Conservation (phyloP, 441 rosid genomes). For the Omphalea diandra region DNA sequence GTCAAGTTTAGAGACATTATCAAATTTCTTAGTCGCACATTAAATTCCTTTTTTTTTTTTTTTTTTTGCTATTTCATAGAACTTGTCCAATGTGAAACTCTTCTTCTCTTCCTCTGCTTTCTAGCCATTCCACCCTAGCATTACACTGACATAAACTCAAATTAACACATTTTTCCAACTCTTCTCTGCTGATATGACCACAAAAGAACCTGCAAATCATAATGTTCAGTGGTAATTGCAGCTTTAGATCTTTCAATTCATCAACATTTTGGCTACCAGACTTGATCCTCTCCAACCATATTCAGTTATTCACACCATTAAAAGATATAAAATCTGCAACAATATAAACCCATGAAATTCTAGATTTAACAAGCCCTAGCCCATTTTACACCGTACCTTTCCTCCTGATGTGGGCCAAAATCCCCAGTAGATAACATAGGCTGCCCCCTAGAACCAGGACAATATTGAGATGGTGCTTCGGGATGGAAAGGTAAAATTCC, state of each 20-base stretch:
- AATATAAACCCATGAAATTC: neutral
- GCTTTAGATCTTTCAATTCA: slow-evolving; percentile 6
- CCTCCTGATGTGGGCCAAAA: slow-evolving; percentile 38
- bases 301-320: neutral
- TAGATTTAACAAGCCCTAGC: neutral
- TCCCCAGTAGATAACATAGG: slow-evolving; percentile 34
- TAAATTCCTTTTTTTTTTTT: too few species aligned
- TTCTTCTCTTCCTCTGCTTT: neutral
- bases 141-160: neutral
- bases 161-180: neutral
- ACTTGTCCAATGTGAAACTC: neutral
- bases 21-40: neutral
- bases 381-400: slow-evolving; percentile 41
- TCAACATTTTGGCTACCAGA: slow-evolving; percentile 9
- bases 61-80: neutral
- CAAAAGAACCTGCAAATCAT: neutral
- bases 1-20: neutral
- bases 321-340: neutral
- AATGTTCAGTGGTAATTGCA: neutral
- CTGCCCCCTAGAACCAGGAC: slow-evolving; percentile 38
- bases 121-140: neutral
- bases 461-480: slow-evolving; percentile 32
- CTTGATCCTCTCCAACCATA: neutral
- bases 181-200: neutral
- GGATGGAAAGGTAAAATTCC: slow-evolving; percentile 31